Conservation (phyloP, 805 yeast species). For the Saccharomyces eubayanus region DNA sequence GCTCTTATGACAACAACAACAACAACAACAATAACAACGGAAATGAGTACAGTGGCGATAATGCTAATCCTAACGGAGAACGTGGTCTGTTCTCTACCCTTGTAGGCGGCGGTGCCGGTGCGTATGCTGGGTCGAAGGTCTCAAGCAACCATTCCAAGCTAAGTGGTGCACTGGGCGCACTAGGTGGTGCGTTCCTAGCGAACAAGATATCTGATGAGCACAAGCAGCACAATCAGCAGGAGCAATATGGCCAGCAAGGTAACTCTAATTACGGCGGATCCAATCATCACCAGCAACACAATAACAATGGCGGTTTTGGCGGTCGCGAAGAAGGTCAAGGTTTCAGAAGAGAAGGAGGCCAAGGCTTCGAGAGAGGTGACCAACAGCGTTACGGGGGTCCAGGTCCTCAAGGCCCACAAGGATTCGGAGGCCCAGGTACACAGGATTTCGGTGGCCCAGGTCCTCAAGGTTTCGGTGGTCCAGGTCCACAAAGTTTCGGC, state of each 20-base stretch:
- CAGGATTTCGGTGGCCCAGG: slow-evolving; percentile 4
- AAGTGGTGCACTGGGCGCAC: slow-evolving; percentile 45
- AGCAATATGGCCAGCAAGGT: slow-evolving; percentile 5
- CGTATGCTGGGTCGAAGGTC: slow-evolving; percentile 40
- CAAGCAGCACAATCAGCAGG: slow-evolving; percentile 21
- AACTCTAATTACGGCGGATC: slow-evolving; percentile 9
- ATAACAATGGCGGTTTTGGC: slow-evolving; percentile 3
- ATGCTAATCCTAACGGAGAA: slow-evolving; percentile 23
- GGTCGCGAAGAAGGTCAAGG: not conserved
- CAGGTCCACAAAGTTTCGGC: not conserved
- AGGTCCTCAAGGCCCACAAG: not conserved
- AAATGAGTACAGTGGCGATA: not conserved
- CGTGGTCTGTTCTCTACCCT: slow-evolving; percentile 17
- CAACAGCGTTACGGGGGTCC: slow-evolving; percentile 3
- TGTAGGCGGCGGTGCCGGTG: slow-evolving; percentile 46
- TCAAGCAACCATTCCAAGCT: slow-evolving; percentile 25
- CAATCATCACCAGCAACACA: slow-evolving; percentile 5
- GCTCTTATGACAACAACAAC: not conserved
- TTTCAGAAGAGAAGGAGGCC: slow-evolving; percentile 7
- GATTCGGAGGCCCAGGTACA: not conserved
- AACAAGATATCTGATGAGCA: slow-evolving; percentile 39
- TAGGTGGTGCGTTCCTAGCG: slow-evolving; percentile 48
- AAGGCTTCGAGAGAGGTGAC: slow-evolving; percentile 17
- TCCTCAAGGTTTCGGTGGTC: slow-evolving; percentile 15
- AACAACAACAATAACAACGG: not conserved